These are phyloP conservation scores for Eimeria falciformis DNA, from an alignment of 169 alveolate genomes.

Conservation along the genomic window DNA sequence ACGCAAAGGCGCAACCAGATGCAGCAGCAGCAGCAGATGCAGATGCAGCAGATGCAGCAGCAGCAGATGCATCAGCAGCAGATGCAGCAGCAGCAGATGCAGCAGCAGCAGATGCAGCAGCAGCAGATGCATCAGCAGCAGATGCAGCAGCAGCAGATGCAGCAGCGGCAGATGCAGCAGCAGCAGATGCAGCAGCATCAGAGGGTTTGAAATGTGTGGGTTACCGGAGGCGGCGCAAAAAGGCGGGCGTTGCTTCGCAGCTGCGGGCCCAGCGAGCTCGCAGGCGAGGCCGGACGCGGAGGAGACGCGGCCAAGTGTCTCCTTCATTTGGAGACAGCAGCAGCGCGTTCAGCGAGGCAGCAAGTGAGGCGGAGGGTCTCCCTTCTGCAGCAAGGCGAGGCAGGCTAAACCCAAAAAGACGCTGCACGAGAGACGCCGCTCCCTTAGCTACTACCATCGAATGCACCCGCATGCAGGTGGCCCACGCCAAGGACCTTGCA, in stretches of 20 bases:
- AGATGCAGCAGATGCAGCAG: neutral
- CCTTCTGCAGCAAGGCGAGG: no score
- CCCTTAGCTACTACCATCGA: neutral
- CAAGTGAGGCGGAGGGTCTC: no score
- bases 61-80: neutral
- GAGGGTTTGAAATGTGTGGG: neutral
- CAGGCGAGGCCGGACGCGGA: no score
- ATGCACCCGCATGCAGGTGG: neutral
- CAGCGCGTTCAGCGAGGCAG: no score
- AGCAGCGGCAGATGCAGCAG: neutral
- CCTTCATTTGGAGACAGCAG: neutral
- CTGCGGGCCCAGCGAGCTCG: no score
- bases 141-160: neutral
- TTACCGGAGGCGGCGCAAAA: no score
- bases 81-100: slow-evolving; percentile 6
- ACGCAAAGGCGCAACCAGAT: neutral
- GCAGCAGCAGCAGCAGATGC: neutral
- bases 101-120: neutral
- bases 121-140: neutral
- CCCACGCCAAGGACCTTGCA: neutral
- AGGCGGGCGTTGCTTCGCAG: no score
- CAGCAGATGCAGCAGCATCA: neutral
- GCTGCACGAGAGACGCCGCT: slow-evolving; percentile 1
- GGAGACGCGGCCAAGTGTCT: no score
- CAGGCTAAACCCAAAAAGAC: slow-evolving; percentile 32